phyloP scores from a whole-genome alignment of 2,329 filamentous ascomycete genomes.

The Trichoderma citrinoviride region DNA sequence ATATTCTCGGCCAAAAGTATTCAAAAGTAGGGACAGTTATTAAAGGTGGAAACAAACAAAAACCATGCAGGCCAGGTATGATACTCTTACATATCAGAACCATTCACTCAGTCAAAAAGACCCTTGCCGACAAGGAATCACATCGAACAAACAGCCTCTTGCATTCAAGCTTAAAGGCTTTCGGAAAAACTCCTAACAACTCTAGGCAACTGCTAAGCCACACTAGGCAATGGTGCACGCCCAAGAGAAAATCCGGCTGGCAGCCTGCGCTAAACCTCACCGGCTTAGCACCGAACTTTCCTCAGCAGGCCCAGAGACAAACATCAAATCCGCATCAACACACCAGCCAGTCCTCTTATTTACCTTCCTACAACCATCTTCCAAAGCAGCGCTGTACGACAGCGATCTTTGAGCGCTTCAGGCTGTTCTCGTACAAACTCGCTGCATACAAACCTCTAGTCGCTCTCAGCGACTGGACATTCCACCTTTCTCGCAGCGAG shows the following conservation, averaged over 20 bases:
- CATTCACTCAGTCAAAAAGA: too few species aligned
- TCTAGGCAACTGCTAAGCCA: conserved; percentile 4
- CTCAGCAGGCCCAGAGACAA: conserved; percentile 1
- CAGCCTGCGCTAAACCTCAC: conserved; percentile 2
- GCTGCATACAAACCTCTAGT: background rate
- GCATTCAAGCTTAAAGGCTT: background rate
- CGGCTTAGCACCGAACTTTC: conserved; percentile 13
- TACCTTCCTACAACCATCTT: background rate
- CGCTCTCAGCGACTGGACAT: background rate
- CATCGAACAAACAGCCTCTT: background rate
- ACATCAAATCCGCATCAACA: conserved; percentile 17
- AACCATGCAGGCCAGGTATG: too few species aligned
- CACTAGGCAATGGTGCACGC: conserved; percentile 13
- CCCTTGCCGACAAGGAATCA: background rate
- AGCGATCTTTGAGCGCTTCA: background rate
- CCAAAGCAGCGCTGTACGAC: background rate
- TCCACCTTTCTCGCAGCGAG: background rate
- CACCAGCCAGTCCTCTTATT: conserved; percentile 7
- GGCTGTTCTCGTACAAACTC: background rate
- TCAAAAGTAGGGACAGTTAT: too few species aligned
- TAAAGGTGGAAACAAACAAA: too few species aligned
- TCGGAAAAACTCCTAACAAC: background rate
- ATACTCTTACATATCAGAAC: too few species aligned
- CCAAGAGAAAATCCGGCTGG: conserved; percentile 10
- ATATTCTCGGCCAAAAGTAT: too few species aligned